Evolutionary conservation across 2,329 filamentous ascomycete species (phyloP), one percentile per base, ranked within the genome.

Genomic region (Pseudogymnoascus sp.): DNA sequence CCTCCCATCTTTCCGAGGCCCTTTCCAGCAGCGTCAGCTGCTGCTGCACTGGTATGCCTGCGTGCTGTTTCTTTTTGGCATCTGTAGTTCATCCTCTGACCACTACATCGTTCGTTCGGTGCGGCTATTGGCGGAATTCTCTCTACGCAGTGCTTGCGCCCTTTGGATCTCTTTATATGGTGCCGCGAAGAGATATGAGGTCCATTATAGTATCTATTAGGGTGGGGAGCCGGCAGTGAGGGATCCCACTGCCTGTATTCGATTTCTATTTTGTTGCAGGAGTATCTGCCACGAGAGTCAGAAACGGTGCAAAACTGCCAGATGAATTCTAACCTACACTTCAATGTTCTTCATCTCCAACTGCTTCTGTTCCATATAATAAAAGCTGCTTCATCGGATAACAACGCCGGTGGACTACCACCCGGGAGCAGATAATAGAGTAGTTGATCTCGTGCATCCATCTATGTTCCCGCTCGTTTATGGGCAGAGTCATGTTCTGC

Each of bases 261-360:
- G 19, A 73, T 73, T 53, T 61, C 38, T 11, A 72, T 67, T 4
- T 69, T 67, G 3, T 70, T 66, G 11, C 78, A 79, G 42, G 77
- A 76, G 73, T 74, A 29, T 80, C 81, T 1, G 79, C 81, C 38
- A 19, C 38, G 14, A 38, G 31, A 82, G 71, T 0, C 64, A 83
- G 82, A 66, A 83, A 81, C 61, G 79, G 81, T 79, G 80, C 82
- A 60, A 80, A 78, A 61, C 76, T 77, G 61, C 79, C 76, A 6
- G 79, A 72, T 40, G 26, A 35, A 13, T 31, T 59, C 16, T 13
- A 3, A 65, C 7, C 19, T 79, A 67, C 64, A 65, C n/a, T 29
- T 59, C 44, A 13, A 68, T 44, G 10, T 63, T 59, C 37, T 66
- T 66, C 11, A 37, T 60, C 2, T 68, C 61, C 14, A 69, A 26